Base-by-base conservation (phyloP, 2,329 filamentous ascomycete species). In the Cercospora sp. region DNA sequence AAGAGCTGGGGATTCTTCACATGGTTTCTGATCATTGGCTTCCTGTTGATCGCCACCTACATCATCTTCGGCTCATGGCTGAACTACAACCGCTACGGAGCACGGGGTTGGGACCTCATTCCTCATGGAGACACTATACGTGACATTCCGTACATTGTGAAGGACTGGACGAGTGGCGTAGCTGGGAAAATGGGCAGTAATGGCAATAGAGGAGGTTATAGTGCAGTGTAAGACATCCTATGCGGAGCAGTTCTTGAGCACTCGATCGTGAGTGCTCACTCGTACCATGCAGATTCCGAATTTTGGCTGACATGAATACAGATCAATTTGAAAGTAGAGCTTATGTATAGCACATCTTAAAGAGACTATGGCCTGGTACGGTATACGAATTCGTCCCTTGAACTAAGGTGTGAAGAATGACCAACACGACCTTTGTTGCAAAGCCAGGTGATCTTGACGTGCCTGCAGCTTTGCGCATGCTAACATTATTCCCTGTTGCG, bases 11-110 rank as follows among this genome's bases (percentile, higher is more conserved):
- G 95, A 1, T 95, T 97, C 84, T 98, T 98, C 77, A 97, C 94
- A 18, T 99, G 95, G 95, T 87, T 98, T 76, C 88, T 98, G 73
- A 89, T 99, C 73, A 88, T 98, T 74, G 82, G 90, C 68, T 99
- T 99, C 86, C 86, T 98, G 70, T 88, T 88, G 57, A 90, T 89
- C 49, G 93, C 95, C 1, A 84, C 94, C 26, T 99, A 98, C 82
- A 89, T 99, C 72, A 97, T 98, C 79, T 98, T 98, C 77, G 94
- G 94, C 72, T 97, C 94, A 21, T 99, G 95, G 95, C 89, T 98
- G 79, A 98, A 98, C 84, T 98, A 98, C 86, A 97, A 93, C 83
- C 91, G 94, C 70, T 97, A 97, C 80, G 94, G 94, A 59, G 94
- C 94, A 63, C 87, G 94, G 55, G 95, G 95, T 66, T 98, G 94